These are phyloP conservation scores for Holtermanniella nyarrowii DNA, from an alignment of 768 basidiomycete genomes.

Conservation along the genomic window DNA sequence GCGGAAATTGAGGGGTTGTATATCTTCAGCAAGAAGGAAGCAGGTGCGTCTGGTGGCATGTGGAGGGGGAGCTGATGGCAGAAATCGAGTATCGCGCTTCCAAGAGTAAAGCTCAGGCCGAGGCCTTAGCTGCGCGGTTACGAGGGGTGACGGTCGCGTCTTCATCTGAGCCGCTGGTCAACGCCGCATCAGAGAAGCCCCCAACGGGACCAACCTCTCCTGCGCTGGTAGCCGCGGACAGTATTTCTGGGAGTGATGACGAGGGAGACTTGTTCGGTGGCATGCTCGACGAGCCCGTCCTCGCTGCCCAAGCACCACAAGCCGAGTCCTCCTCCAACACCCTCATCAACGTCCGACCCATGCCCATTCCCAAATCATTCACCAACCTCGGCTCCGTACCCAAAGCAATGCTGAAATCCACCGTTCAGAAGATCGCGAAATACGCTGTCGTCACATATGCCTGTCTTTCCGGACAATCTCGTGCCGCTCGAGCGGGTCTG, in stretches of 20 bases:
- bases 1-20: conserved; percentile 37
- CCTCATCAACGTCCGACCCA: conserved; percentile 50
- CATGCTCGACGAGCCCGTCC: conserved; percentile 51
- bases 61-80: conserved; percentile 2
- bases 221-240: not conserved
- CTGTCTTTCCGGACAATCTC: conserved; percentile 57
- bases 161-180: not conserved
- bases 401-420: conserved; percentile 58
- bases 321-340: conserved; percentile 38
- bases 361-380: conserved; percentile 74
- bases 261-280: conserved; percentile 56
- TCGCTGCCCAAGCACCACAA: conserved; percentile 44
- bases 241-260: conserved; percentile 20
- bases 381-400: conserved; percentile 61
- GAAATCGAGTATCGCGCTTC: conserved; percentile 21
- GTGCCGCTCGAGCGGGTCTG: conserved; percentile 63
- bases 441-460: conserved; percentile 65
- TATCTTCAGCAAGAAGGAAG: conserved; percentile 37
- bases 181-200: not conserved
- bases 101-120: conserved; percentile 22
- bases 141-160: conserved; percentile 7
- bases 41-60: conserved; percentile 19
- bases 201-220: not conserved
- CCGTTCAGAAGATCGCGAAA: conserved; percentile 34
- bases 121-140: conserved; percentile 16